These are phyloP conservation scores for Lolium perenne DNA, from an alignment of 176 grass and related monocot genomes.

Conservation along the genomic window DNA sequence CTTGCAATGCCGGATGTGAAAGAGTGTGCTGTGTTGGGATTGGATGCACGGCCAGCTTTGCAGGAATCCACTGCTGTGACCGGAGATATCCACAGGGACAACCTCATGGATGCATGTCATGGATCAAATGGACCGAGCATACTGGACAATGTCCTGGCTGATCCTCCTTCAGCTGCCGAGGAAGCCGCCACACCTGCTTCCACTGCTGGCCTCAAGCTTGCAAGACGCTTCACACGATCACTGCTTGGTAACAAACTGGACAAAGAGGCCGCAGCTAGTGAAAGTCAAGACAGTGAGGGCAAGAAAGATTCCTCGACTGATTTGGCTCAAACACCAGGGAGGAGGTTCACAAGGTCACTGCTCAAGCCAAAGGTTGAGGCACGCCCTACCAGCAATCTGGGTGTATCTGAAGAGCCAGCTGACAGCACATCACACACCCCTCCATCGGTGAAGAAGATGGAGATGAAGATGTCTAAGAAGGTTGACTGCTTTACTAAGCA, in stretches of 20 bases:
- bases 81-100: not conserved
- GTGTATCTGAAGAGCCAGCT: slow-evolving; percentile 41
- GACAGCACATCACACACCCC: slow-evolving; percentile 44
- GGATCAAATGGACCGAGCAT: not conserved
- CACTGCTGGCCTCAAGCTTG: slow-evolving; percentile 2
- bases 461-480: slow-evolving; percentile 80
- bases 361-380: slow-evolving; percentile 49
- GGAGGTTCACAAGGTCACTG: slow-evolving; percentile 61
- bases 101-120: not conserved
- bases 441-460: slow-evolving; percentile 60
- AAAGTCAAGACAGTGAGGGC: not conserved
- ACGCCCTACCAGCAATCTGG: not conserved
- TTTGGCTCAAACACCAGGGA: slow-evolving; percentile 19
- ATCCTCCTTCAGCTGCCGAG: slow-evolving; percentile 14
- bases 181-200: not conserved
- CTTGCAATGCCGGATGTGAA: not conserved
- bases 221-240: slow-evolving; percentile 55
- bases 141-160: slow-evolving; percentile 6
- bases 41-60: slow-evolving; percentile 1
- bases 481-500: slow-evolving; percentile 57
- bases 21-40: not conserved
- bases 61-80: not conserved
- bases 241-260: slow-evolving; percentile 46
- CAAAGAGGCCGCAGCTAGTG: not conserved
- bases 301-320: slow-evolving; percentile 26